These are phyloP conservation scores for Cymbopogon citratus DNA, from an alignment of 176 grass and related monocot species.

Conservation along the genomic window DNA sequence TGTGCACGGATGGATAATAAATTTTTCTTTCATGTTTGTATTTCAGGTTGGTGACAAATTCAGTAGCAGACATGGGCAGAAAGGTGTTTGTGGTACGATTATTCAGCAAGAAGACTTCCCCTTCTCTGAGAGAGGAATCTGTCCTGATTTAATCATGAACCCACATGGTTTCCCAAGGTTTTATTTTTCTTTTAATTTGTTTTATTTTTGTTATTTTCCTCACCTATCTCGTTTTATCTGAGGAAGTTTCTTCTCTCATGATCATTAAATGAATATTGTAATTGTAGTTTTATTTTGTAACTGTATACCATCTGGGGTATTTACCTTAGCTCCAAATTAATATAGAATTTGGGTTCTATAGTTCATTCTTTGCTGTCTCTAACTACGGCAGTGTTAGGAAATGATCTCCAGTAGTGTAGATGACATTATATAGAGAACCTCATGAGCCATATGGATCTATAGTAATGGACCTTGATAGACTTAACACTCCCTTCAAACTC, in stretches of 20 bases:
- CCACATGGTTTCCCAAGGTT: conserved; percentile 98
- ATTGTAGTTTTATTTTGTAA: conserved; percentile 8
- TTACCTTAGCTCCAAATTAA: too few species aligned
- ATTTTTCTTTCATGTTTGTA: conserved; percentile 2
- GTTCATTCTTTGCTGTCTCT: not conserved
- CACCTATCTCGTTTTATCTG: not conserved
- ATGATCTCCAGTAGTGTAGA: too few species aligned
- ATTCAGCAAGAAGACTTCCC: conserved; percentile 97
- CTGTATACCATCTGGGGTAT: not conserved
- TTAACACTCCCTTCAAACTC: too few species aligned
- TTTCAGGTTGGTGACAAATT: conserved; percentile 93
- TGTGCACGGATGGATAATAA: conserved; percentile 1
- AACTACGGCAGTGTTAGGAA: not conserved
- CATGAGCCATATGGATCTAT: not conserved
- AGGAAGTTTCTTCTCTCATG: conserved; percentile 1
- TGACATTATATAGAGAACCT: not conserved
- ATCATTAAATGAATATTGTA: not conserved
- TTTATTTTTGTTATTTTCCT: conserved; percentile 15
- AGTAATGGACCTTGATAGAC: too few species aligned
- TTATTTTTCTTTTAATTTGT: conserved; percentile 19
- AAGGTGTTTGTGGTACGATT: conserved; percentile 96
- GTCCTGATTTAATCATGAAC: conserved; percentile 99
- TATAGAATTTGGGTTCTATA: not conserved
- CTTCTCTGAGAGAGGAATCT: conserved; percentile 87
- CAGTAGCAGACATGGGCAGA: conserved; percentile 97